phyloP scores from a whole-genome alignment of 371 early-diverging fungal genomes.

The Sporodiniella umbellata region DNA sequence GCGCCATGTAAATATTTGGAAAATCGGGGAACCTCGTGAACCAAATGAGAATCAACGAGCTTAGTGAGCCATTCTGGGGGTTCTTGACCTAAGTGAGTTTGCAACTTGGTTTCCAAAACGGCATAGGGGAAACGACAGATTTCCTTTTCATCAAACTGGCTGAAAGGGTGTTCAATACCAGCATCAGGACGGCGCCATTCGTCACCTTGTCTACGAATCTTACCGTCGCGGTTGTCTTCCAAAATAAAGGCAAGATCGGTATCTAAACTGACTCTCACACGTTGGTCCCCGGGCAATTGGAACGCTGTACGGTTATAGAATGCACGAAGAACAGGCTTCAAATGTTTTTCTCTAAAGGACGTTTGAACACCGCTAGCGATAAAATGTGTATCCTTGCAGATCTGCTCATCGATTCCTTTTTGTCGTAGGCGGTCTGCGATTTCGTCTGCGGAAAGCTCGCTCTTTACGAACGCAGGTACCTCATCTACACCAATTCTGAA shows the following conservation, averaged over 20 bases:
- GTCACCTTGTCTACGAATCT: conserved; percentile 56
- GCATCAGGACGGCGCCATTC: conserved; percentile 94
- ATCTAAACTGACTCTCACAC: conserved; percentile 96
- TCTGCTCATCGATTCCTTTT: conserved; percentile 59
- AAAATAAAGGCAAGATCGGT: conserved; percentile 96
- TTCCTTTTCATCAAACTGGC: conserved; percentile 65
- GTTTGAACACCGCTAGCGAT: conserved; percentile 68
- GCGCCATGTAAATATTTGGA: conserved; percentile 97
- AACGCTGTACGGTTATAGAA: conserved; percentile 98
- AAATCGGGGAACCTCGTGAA: conserved; percentile 96
- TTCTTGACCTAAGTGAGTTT: conserved; percentile 83
- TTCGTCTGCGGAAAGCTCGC: conserved; percentile 87
- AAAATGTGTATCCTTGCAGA: conserved; percentile 23
- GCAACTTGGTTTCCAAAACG: conserved; percentile 95
- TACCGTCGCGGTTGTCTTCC: conserved; percentile 80
- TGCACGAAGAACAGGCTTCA: conserved; percentile 86
- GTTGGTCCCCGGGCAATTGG: conserved; percentile 96
- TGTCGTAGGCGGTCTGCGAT: conserved; percentile 79
- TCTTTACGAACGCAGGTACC: conserved; percentile 52
- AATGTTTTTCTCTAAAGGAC: conserved; percentile 66
- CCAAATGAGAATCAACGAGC: conserved; percentile 81
- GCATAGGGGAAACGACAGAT: conserved; percentile 94
- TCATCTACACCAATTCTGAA: conserved; percentile 50
- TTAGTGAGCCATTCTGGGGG: conserved; percentile 95
- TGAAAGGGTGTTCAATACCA: conserved; percentile 86